A percentile compares a stretch with the other conserved stretches of the same genome.
phyloP scores from a whole-genome alignment of 768 basidiomycete genomes.

The Mycena amicta region DNA sequence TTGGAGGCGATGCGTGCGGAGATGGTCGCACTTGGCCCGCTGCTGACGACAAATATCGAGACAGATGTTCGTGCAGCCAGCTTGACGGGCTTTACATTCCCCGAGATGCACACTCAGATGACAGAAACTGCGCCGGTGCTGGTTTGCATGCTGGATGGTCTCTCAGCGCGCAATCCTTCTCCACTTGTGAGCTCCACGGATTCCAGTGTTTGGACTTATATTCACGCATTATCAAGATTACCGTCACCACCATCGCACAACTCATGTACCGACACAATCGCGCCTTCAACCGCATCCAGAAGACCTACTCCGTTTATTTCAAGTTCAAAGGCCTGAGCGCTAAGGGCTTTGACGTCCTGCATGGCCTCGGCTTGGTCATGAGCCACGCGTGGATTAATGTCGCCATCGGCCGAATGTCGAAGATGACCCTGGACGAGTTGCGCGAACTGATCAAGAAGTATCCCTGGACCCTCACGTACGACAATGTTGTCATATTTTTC shows the following conservation, averaged over 20 bases:
- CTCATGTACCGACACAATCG: conserved; percentile 30
- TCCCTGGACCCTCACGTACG: conserved; percentile 21
- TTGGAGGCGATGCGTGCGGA: background rate
- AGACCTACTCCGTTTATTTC: conserved; percentile 38
- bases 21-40: background rate
- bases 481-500: conserved; percentile 27
- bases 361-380: conserved; percentile 28
- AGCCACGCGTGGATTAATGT: conserved; percentile 24
- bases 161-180: background rate
- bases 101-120: background rate
- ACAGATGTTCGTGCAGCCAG: background rate
- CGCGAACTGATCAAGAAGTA: conserved; percentile 4
- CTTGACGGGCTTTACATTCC: background rate
- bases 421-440: conserved; percentile 7
- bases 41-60: background rate
- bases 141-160: background rate
- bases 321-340: conserved; percentile 40
- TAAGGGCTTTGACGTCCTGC: conserved; percentile 39
- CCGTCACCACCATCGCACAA: conserved; percentile 29
- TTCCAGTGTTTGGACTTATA: conserved; percentile 14
- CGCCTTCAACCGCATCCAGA: conserved; percentile 30
- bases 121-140: background rate
- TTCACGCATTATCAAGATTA: conserved; percentile 22
- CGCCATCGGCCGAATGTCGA: conserved; percentile 12
- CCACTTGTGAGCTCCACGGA: conserved; percentile 1